phyloP scores from a whole-genome alignment of 2,329 filamentous ascomycete genomes.

The Xylariaceae sp. region DNA sequence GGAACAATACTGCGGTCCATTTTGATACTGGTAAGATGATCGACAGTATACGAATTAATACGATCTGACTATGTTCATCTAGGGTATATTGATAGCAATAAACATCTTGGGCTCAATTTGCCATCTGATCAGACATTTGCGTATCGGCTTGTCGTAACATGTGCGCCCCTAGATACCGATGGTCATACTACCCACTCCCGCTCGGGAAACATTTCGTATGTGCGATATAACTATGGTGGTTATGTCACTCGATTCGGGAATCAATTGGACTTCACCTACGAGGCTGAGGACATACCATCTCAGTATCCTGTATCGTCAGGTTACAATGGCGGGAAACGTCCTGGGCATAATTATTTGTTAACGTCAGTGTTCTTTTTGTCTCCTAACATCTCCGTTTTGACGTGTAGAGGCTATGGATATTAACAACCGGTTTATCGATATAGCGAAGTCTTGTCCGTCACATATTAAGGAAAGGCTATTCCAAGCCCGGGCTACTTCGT shows the following conservation, averaged over 20 bases:
- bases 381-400: no score
- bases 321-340: background rate
- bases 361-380: no score
- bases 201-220: background rate
- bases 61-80: background rate
- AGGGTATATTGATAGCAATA: slow-evolving; percentile 15
- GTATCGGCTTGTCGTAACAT: slow-evolving; percentile 13
- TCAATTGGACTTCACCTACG: background rate
- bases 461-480: no score
- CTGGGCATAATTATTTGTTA: no score
- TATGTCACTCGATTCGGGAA: background rate
- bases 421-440: no score
- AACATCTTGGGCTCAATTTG: slow-evolving; percentile 14
- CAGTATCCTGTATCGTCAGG: background rate
- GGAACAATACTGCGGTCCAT: background rate
- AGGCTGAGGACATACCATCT: background rate
- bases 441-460: no score
- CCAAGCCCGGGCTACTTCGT: no score
- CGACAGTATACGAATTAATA: background rate
- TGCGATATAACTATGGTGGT: background rate
- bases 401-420: no score
- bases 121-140: slow-evolving; percentile 5
- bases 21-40: background rate
- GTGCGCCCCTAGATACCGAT: slow-evolving; percentile 12
- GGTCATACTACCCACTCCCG: background rate